These are phyloP conservation scores for Falciphora oryzae DNA, from an alignment of 2,329 filamentous ascomycete genomes.

Conservation along the genomic window DNA sequence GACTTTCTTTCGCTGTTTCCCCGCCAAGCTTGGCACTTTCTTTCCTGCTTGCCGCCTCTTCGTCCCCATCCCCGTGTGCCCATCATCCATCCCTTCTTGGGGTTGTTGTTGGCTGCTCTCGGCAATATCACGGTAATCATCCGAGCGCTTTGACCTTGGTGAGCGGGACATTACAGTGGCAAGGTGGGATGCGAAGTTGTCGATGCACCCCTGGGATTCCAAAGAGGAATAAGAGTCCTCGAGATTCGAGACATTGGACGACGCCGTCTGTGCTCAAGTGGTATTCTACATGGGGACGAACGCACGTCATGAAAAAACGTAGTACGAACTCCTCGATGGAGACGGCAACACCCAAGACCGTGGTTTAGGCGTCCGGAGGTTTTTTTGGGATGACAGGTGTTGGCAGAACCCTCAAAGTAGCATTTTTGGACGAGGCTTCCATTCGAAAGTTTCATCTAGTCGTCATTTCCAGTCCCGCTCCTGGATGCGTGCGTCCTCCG, in stretches of 20 bases:
- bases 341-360: background rate
- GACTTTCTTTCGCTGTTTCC: no score
- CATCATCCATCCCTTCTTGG: no score
- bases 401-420: background rate
- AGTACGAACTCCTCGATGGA: background rate
- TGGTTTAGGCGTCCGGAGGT: no score
- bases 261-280: background rate
- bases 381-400: background rate
- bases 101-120: no score
- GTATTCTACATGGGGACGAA: background rate
- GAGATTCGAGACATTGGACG: background rate
- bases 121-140: background rate
- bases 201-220: no score
- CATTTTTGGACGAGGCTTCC: background rate
- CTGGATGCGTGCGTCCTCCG: background rate
- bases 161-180: constrained; percentile 1
- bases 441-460: background rate
- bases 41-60: no score
- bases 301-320: background rate
- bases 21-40: no score
- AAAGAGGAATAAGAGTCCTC: background rate
- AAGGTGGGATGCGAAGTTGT: background rate
- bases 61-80: no score
- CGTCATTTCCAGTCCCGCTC: background rate
- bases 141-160: background rate